These are phyloP conservation scores for Salix brachista DNA, from an alignment of 345 rosid species.

Conservation along the genomic window DNA sequence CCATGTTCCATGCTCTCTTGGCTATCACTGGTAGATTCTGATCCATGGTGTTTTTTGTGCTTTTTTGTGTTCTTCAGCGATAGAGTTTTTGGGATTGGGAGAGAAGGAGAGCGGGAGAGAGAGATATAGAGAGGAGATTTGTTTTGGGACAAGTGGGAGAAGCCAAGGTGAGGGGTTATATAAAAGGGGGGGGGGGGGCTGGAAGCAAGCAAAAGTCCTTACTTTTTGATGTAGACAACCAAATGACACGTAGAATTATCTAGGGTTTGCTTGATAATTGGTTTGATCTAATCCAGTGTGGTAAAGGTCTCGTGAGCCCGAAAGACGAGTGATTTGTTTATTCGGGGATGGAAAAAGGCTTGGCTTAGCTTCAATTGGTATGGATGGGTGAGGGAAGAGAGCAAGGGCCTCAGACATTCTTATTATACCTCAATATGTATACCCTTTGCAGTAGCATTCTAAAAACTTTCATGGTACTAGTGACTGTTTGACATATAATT, in stretches of 20 bases:
- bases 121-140: too few species aligned
- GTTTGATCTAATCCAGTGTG: not conserved
- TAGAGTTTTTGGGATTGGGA: slow-evolving; percentile 2
- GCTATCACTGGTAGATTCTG: slow-evolving; percentile 44
- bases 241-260: not conserved
- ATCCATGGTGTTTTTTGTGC: slow-evolving; percentile 32
- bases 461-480: too few species aligned
- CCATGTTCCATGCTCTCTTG: slow-evolving; percentile 57
- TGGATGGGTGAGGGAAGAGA: too few species aligned
- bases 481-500: too few species aligned
- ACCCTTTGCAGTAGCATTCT: too few species aligned
- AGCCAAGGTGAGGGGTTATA: slow-evolving; percentile 21
- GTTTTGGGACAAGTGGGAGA: slow-evolving; percentile 23
- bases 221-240: not conserved
- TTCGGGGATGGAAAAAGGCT: too few species aligned
- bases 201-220: not conserved
- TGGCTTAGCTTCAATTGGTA: too few species aligned
- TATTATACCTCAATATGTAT: too few species aligned
- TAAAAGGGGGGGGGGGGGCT: slow-evolving; percentile 20
- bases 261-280: not conserved
- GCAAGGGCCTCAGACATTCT: too few species aligned
- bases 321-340: too few species aligned
- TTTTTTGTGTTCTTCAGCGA: not conserved
- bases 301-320: not conserved
- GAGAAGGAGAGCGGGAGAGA: slow-evolving; percentile 8